Base-by-base conservation (phyloP, 2,329 filamentous ascomycete species). In the Clonostachys rosea region DNA sequence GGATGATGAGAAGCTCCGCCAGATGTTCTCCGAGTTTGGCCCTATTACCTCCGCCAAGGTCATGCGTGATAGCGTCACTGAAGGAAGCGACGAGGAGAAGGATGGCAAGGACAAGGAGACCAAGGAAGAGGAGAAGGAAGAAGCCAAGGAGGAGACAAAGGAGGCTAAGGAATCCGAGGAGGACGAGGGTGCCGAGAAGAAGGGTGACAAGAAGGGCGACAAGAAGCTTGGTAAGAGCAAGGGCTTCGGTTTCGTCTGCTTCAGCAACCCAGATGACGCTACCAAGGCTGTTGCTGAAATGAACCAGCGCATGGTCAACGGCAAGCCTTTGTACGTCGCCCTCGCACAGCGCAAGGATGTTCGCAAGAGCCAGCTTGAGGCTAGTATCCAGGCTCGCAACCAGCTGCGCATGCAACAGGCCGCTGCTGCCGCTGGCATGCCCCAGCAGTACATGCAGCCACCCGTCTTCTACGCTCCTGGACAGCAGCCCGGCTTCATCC, bases 241-340 rank as follows among this genome's bases (percentile, higher is more conserved):
- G 81, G 94, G 94, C 68, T 99, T 99, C 68, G 94, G 94, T 61
- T 99, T 99, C 70, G 94, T 99, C 65, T 99, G 94, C 87, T 99
- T 99, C 79, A 94, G 89, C 82, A 97, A 95, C 80, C 91, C 94
- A 51, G 94, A 99, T 62, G 94, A 99, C 70, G 94, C 94, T 56
- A 96, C 92, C 75, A 97, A 97, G 84, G 94, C 94, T 55, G 92
- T 99, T 55, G 91, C 91, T 51, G 94, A 99, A 73, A 96, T 97
- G 90, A 99, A 99, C 80, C 92, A 97, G 80, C 91, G 94, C 71
- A 99, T 99, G 94, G 80, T 97, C 58, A 87, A 91, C 69, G 83
- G 82, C 75, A 99, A 99, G 84, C 94, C 94, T 49, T 81, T 99
- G 51, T 99, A 99, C 66, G 94, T 99, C 62, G 94, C 94, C 60